Evolutionary conservation across 352 stramenopile genomes (phyloP), one percentile per base, ranked within the genome.

Genomic region (Pythium volutum): DNA sequence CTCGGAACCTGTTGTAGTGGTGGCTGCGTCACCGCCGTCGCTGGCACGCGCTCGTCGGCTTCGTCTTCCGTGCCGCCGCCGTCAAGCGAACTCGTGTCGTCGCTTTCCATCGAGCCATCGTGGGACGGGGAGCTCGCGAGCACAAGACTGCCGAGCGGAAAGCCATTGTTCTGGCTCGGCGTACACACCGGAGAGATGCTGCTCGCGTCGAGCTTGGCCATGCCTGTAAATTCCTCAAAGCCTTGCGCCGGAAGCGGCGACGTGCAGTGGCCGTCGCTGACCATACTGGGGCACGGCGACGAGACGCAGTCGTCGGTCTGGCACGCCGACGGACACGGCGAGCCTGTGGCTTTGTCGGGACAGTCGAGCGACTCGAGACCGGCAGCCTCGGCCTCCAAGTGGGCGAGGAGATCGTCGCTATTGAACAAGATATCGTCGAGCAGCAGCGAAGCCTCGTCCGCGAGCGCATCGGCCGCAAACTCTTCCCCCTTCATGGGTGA

Each of bases 341-440:
- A 73, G 58, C 59, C 59, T 48, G 64, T 56, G 66, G 51, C 67
- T 33, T 27, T 58, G 20, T 59, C 1, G 22, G 29, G 16, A 20
- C 23, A 9, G 8, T 15, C 16, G 27, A 25, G 16, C n/a, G 34
- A 22, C 60, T 73, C 55, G 61, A 70, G 61, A 38, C 33, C 60
- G 61, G 31, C 66, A 20, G 64, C 53, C 26, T 71, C 59, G 25
- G 66, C 61, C 34, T 82, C 73, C 34, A 86, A 47, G 51, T 72
- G 71, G 49, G 77, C 74, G 42, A 88, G 48, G 56, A 88, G 81
- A n/a, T 81, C 69, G 49, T 88, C 80, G 29, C 71, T 67, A 57
- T 84, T 74, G 59, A 87, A 64, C 55, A 88, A 39, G 20, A 89
- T 80, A 2, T 72, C 76, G 27, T 73, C 69, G 33, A 76, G 48